A percentile compares a stretch with the other conserved stretches of the same genome.
Evolutionary conservation across 148 eudicot species (phyloP).

Genomic region (Silene conica): DNA sequence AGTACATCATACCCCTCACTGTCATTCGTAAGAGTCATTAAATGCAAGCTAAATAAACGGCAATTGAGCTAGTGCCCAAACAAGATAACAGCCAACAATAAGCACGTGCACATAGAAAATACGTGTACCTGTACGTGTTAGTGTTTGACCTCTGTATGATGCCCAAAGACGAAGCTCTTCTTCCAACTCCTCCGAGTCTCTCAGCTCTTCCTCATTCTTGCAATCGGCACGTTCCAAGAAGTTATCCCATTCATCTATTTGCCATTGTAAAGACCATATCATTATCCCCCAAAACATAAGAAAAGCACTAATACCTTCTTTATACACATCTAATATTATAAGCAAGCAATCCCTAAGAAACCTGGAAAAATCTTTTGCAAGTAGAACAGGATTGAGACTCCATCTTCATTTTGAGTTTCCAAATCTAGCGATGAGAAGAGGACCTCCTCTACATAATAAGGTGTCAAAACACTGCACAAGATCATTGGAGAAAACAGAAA

Average conservation of each 20-base stretch:
- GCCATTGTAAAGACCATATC: slow-evolving; percentile 1
- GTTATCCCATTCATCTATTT: slow-evolving; percentile 90
- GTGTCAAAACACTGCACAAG: slow-evolving; percentile 75
- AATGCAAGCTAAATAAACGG: neutral
- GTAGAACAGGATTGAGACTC: slow-evolving; percentile 90
- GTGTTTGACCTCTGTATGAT: slow-evolving; percentile 92
- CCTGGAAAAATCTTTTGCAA: slow-evolving; percentile 99
- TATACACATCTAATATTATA: neutral
- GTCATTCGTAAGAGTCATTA: slow-evolving; percentile 26
- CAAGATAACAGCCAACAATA: slow-evolving; percentile 2
- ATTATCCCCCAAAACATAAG: slow-evolving; percentile 7
- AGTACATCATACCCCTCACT: slow-evolving; percentile 99
- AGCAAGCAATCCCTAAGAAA: slow-evolving; percentile 26
- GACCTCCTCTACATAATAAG: slow-evolving; percentile 92
- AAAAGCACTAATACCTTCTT: neutral
- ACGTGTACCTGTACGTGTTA: slow-evolving; percentile 81
- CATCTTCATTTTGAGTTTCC: slow-evolving; percentile 83
- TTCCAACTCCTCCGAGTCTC: slow-evolving; percentile 49
- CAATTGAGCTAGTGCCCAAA: neutral
- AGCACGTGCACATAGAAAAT: slow-evolving; percentile 36
- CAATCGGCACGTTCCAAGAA: slow-evolving; percentile 72
- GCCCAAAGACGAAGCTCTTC: slow-evolving; percentile 97
- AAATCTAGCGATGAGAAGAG: slow-evolving; percentile 74
- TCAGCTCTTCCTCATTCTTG: slow-evolving; percentile 54
- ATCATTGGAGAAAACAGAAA: slow-evolving; percentile 1